Percentiles rank a stretch among this genome's conserved stretches.
phyloP scores from a whole-genome alignment of 306 rosid species.

The Cicer arietinum region DNA sequence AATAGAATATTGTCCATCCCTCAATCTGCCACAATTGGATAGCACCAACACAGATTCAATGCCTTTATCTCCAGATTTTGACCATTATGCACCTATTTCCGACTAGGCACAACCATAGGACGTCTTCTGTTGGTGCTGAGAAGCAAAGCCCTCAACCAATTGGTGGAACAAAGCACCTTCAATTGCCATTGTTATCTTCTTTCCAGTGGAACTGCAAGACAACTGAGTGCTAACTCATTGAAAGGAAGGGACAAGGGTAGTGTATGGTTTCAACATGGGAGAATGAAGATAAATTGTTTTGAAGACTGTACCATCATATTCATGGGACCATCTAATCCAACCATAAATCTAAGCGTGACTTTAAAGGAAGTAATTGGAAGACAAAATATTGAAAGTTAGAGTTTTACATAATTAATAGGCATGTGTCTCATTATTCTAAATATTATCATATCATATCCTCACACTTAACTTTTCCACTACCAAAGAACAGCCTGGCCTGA shows the following conservation, averaged over 20 bases:
- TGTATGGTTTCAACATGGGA: background rate
- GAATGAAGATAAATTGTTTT: background rate
- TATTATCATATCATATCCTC: conserved; percentile 8
- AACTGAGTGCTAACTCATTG: background rate
- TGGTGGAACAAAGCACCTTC: background rate
- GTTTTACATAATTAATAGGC: background rate
- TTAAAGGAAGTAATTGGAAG: background rate
- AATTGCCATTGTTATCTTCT: background rate
- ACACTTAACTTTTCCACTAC: conserved; percentile 5
- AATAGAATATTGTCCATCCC: background rate
- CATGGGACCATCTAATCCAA: background rate
- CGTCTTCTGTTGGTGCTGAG: background rate
- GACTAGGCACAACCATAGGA: background rate
- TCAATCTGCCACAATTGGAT: background rate
- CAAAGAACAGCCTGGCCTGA: background rate
- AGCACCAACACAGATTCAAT: background rate
- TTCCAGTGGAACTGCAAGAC: background rate
- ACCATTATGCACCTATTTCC: background rate
- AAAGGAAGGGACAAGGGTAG: background rate
- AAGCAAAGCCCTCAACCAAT: background rate
- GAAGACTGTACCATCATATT: conserved; percentile 5
- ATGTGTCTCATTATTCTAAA: background rate
- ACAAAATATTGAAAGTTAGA: background rate
- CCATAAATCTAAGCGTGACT: background rate
- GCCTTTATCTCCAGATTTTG: background rate